Conservation (phyloP, 2,329 filamentous ascomycete genomes). For the Ophiostoma perfectum region DNA sequence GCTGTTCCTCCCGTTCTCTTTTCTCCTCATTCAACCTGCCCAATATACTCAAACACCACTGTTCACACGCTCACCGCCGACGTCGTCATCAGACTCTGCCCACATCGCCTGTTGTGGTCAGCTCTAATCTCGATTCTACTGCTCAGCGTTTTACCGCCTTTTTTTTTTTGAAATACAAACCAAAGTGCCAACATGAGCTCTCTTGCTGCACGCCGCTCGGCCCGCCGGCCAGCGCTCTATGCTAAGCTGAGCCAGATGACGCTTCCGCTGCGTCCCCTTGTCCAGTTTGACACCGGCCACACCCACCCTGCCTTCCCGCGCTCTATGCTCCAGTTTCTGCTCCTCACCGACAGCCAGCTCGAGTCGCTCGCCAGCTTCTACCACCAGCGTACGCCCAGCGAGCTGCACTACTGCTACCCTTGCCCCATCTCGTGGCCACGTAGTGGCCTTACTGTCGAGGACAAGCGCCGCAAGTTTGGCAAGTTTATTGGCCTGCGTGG, state of each 20-base stretch:
- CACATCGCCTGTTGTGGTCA: neutral
- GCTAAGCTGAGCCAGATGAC: conserved; percentile 62
- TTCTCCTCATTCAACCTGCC: neutral
- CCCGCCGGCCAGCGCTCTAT: conserved; percentile 48
- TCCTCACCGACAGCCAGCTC: conserved; percentile 65
- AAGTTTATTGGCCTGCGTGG: conserved; percentile 67
- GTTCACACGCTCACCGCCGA: neutral
- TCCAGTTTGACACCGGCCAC: conserved; percentile 56
- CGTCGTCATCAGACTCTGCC: neutral
- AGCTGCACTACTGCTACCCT: conserved; percentile 58
- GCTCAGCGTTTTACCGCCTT: neutral
- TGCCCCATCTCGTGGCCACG: conserved; percentile 60
- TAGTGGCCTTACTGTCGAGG: conserved; percentile 47
- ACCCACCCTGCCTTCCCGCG: conserved; percentile 60
- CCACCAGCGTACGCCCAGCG: conserved; percentile 58
- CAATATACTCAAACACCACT: neutral
- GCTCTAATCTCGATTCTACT: neutral
- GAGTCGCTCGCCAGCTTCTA: conserved; percentile 67
- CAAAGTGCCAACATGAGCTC: conserved; percentile 10
- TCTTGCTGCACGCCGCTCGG: conserved; percentile 37
- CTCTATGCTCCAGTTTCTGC: conserved; percentile 66
- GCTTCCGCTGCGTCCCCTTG: conserved; percentile 60
- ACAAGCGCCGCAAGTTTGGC: conserved; percentile 68
- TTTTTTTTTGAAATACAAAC: neutral
- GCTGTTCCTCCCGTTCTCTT: neutral